Evolutionary conservation across 768 basidiomycete genomes (phyloP).

Genomic region (Tremella yokohamensis): DNA sequence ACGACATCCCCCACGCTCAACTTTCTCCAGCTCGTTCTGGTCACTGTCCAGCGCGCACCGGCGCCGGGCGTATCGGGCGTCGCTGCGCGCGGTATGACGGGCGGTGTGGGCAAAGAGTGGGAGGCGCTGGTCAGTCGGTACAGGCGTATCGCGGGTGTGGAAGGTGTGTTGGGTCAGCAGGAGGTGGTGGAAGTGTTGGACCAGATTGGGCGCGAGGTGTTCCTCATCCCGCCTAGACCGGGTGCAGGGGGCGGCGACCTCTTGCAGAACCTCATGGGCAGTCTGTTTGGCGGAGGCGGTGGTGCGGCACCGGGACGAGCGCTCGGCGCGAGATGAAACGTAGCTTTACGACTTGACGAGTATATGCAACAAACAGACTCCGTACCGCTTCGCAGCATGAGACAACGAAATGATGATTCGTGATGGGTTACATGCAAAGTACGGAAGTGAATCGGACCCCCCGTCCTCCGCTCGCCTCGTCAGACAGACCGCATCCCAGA

Average conservation of each 20-base stretch:
- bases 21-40: conserved; percentile 82
- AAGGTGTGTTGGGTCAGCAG: conserved; percentile 54
- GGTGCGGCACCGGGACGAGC: conserved; percentile 8
- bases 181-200: conserved; percentile 44
- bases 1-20: conserved; percentile 76
- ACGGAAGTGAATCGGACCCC: conserved; percentile 2
- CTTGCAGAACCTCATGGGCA: conserved; percentile 81
- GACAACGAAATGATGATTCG: no score
- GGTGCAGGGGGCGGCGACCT: conserved; percentile 66
- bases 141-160: conserved; percentile 66
- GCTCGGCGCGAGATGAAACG: no score
- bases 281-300: conserved; percentile 69
- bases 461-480: neutral
- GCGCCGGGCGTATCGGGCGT: conserved; percentile 63
- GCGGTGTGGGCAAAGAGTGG: conserved; percentile 60
- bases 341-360: no score
- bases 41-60: conserved; percentile 71
- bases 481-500: neutral
- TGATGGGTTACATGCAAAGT: conserved; percentile 9
- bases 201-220: conserved; percentile 59
- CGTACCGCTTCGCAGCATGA: no score
- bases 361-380: no score
- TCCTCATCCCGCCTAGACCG: conserved; percentile 75
- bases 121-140: conserved; percentile 78
- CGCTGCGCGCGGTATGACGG: conserved; percentile 69